Evolutionary conservation across 371 early-diverging fungal genomes (phyloP).

Genomic region (Mortierella sp.): DNA sequence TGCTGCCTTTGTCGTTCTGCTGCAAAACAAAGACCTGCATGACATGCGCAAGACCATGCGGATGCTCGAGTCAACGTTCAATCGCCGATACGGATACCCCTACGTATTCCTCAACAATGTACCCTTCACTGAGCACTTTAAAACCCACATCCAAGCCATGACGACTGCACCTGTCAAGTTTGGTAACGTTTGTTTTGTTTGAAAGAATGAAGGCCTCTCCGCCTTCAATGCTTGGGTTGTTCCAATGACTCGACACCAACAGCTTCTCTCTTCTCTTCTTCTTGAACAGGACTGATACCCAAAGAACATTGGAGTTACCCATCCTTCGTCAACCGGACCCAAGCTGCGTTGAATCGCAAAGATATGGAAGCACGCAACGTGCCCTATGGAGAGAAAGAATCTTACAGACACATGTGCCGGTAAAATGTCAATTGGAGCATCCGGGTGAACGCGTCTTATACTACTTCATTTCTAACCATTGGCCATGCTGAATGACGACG

Average conservation of each 20-base stretch:
- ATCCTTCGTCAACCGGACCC: slow-evolving; percentile 67
- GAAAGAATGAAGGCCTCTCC: not conserved
- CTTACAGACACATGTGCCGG: slow-evolving; percentile 97
- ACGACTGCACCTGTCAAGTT: slow-evolving; percentile 65
- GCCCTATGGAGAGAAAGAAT: slow-evolving; percentile 85
- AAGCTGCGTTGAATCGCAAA: slow-evolving; percentile 65
- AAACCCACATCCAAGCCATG: slow-evolving; percentile 62
- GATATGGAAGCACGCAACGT: slow-evolving; percentile 70
- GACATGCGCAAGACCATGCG: slow-evolving; percentile 75
- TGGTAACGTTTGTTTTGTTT: slow-evolving; percentile 49
- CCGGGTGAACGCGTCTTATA: no score
- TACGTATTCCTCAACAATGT: slow-evolving; percentile 91
- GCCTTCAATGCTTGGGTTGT: not conserved
- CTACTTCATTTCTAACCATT: not conserved
- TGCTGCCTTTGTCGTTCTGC: slow-evolving; percentile 68
- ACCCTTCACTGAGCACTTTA: slow-evolving; percentile 82
- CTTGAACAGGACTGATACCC: slow-evolving; percentile 74
- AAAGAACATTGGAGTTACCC: slow-evolving; percentile 81
- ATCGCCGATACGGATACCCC: slow-evolving; percentile 85
- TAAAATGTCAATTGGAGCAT: slow-evolving; percentile 26
- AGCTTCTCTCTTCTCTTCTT: no score
- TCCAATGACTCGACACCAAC: no score
- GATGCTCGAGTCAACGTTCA: slow-evolving; percentile 89
- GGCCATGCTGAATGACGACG: not conserved
- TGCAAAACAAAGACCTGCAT: slow-evolving; percentile 82